These are phyloP conservation scores for Bipolaris zeicola DNA, from an alignment of 2,329 filamentous ascomycete species.

Conservation along the genomic window DNA sequence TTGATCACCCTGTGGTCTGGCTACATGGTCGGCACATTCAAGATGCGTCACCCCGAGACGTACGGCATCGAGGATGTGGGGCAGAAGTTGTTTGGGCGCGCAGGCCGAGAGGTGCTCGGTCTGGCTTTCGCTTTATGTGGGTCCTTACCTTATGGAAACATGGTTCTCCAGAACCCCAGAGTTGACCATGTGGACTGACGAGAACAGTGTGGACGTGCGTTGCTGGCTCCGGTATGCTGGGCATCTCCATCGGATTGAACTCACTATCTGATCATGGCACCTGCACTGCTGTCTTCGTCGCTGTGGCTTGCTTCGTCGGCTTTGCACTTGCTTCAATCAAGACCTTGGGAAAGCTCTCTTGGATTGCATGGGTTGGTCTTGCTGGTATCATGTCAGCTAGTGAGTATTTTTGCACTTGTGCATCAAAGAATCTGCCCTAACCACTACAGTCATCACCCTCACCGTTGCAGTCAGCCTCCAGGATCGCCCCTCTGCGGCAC, in stretches of 20 bases:
- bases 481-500: slow-evolving; percentile 32
- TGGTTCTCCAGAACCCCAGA: slow-evolving; percentile 15
- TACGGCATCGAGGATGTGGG: slow-evolving; percentile 65
- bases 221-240: slow-evolving; percentile 71
- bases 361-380: slow-evolving; percentile 35
- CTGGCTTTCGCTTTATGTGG: slow-evolving; percentile 44
- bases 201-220: slow-evolving; percentile 57
- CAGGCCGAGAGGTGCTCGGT: slow-evolving; percentile 57
- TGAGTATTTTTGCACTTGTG: slow-evolving; percentile 10
- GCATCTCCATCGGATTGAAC: slow-evolving; percentile 39
- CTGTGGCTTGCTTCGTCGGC: slow-evolving; percentile 64
- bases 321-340: slow-evolving; percentile 54
- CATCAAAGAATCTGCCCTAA: not conserved
- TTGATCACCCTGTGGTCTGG: slow-evolving; percentile 57
- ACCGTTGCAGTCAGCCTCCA: slow-evolving; percentile 35
- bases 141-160: slow-evolving; percentile 12
- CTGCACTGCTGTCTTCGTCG: slow-evolving; percentile 68
- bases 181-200: not conserved
- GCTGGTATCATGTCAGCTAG: slow-evolving; percentile 28
- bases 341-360: slow-evolving; percentile 30
- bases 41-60: slow-evolving; percentile 59
- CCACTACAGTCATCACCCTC: slow-evolving; percentile 27
- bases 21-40: slow-evolving; percentile 60
- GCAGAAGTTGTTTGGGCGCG: slow-evolving; percentile 58
- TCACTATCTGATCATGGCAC: slow-evolving; percentile 65